phyloP scores from a whole-genome alignment of 108 stramenopile genomes.

The Skeletonema marinoi region DNA sequence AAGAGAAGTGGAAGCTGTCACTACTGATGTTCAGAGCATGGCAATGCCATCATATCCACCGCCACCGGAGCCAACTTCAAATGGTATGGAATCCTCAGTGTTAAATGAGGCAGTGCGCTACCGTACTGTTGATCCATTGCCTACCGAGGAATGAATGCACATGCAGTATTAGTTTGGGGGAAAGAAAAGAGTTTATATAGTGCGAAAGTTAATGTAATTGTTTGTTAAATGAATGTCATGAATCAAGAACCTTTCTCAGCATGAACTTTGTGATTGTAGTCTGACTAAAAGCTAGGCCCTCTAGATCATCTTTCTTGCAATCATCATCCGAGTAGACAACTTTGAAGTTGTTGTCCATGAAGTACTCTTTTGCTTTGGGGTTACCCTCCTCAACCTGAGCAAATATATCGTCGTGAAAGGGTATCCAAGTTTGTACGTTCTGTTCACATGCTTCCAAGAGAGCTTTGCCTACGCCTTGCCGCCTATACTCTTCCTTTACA shows the following conservation, averaged over 20 bases:
- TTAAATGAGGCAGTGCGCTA: conserved; percentile 40
- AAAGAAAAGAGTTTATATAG: background rate
- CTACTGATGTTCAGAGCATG: conserved; percentile 5
- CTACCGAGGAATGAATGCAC: conserved; percentile 12
- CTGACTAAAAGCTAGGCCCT: conserved; percentile 17
- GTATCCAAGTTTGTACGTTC: conserved; percentile 29
- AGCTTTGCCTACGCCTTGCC: conserved; percentile 27
- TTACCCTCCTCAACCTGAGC: conserved; percentile 43
- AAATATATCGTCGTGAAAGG: conserved; percentile 32
- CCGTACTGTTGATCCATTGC: conserved; percentile 31
- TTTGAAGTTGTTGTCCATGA: conserved; percentile 20
- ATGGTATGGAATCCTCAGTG: conserved; percentile 20
- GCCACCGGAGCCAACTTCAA: conserved; percentile 24
- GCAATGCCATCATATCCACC: conserved; percentile 41
- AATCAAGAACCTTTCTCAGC: conserved; percentile 32
- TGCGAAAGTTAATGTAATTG: too few species aligned
- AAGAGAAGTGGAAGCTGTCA: background rate
- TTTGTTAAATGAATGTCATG: background rate
- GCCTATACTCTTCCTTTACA: conserved; percentile 26
- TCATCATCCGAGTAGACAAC: conserved; percentile 26
- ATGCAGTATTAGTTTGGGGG: background rate
- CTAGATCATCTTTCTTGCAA: conserved; percentile 22
- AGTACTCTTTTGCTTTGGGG: conserved; percentile 20
- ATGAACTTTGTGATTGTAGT: conserved; percentile 31
- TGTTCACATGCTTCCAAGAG: conserved; percentile 34